phyloP scores from a whole-genome alignment of 306 rosid genomes.

The Chamaecrista fasciculata region DNA sequence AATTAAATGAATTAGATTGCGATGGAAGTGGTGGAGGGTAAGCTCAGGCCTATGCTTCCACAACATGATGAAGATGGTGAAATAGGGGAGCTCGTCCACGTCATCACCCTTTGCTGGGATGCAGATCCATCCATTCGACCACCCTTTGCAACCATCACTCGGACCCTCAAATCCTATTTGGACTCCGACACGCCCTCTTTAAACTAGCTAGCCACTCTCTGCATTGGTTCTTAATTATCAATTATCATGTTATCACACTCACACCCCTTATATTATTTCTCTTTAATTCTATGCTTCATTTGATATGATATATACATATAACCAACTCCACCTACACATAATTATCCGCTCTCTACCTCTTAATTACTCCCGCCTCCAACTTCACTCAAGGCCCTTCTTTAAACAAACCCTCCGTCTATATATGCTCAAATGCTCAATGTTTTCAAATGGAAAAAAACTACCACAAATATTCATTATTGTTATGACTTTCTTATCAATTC shows the following conservation, averaged over 20 bases:
- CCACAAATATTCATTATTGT: too few relatives aligned
- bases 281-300: neutral
- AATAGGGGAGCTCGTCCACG: conserved; percentile 43
- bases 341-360: too few relatives aligned
- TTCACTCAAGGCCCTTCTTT: too few relatives aligned
- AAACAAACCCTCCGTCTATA: too few relatives aligned
- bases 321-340: too few relatives aligned
- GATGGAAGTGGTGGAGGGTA: conserved; percentile 67
- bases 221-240: neutral
- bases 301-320: too few relatives aligned
- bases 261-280: neutral
- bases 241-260: neutral
- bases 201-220: neutral
- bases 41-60: conserved; percentile 60
- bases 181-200: conserved; percentile 23
- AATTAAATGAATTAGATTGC: conserved; percentile 71
- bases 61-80: conserved; percentile 37
- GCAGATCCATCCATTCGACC: conserved; percentile 53
- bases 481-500: too few relatives aligned
- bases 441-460: too few relatives aligned
- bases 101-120: conserved; percentile 57
- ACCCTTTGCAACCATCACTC: conserved; percentile 47
- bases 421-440: too few relatives aligned
- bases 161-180: conserved; percentile 31
- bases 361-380: too few relatives aligned